A percentile compares a stretch with the other conserved stretches of the same genome.
phyloP scores from a whole-genome alignment of 768 basidiomycete genomes.

The Leccinum disarticulatum region DNA sequence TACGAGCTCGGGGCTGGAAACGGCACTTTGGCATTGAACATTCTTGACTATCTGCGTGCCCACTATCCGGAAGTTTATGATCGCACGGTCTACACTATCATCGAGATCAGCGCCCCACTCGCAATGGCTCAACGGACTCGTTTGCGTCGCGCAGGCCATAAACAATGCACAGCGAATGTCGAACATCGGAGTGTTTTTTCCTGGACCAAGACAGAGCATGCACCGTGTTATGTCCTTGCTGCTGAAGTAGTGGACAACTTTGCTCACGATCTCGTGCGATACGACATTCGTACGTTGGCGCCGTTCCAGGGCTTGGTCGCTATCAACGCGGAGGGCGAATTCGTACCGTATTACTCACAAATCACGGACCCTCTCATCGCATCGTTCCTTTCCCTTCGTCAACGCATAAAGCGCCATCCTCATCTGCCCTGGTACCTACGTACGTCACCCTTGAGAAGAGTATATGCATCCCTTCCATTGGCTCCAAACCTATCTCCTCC shows the following conservation, averaged over 20 bases:
- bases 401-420: slow-evolving; percentile 54
- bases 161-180: slow-evolving; percentile 53
- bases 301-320: slow-evolving; percentile 85
- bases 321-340: slow-evolving; percentile 79
- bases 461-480: slow-evolving; percentile 78
- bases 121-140: slow-evolving; percentile 68
- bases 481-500: slow-evolving; percentile 84
- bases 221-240: slow-evolving; percentile 91
- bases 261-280: slow-evolving; percentile 92
- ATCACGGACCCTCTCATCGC: slow-evolving; percentile 83
- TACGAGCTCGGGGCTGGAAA: slow-evolving; percentile 99
- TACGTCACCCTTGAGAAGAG: slow-evolving; percentile 55
- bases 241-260: slow-evolving; percentile 99
- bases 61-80: slow-evolving; percentile 91
- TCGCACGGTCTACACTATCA: slow-evolving; percentile 88
- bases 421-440: slow-evolving; percentile 57
- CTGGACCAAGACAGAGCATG: slow-evolving; percentile 71
- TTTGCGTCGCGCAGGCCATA: slow-evolving; percentile 45
- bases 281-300: slow-evolving; percentile 73
- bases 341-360: slow-evolving; percentile 76
- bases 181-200: slow-evolving; percentile 82
- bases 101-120: slow-evolving; percentile 87
- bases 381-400: slow-evolving; percentile 72
- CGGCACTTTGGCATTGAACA: slow-evolving; percentile 88
- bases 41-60: slow-evolving; percentile 76